These are phyloP conservation scores for Penicillium sp. DNA, from an alignment of 2,329 filamentous ascomycete species.

Conservation along the genomic window DNA sequence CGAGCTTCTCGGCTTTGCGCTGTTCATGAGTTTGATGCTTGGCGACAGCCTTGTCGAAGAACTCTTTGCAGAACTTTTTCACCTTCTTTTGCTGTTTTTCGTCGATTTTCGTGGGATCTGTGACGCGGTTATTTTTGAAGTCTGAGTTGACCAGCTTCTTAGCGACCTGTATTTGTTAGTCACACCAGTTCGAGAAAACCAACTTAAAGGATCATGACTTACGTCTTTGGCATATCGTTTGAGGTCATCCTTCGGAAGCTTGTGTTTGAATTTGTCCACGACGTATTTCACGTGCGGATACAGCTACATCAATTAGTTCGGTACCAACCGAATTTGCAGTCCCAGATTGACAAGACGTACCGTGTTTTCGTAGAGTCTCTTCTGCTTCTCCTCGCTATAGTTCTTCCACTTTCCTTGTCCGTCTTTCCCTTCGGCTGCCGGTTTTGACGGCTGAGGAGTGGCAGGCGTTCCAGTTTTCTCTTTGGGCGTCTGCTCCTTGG, in stretches of 20 bases:
- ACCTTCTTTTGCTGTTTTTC: conserved; percentile 81
- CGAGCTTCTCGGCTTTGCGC: conserved; percentile 59
- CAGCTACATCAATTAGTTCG: conserved; percentile 58
- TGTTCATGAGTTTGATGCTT: conserved; percentile 75
- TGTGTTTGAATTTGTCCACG: conserved; percentile 83
- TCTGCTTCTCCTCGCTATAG: conserved; percentile 76
- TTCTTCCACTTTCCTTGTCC: conserved; percentile 56
- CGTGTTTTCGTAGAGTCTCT: conserved; percentile 93
- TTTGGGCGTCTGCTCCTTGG: conserved; percentile 61
- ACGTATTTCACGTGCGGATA: conserved; percentile 85
- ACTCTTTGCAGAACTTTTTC: conserved; percentile 82
- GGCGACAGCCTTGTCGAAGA: conserved; percentile 80
- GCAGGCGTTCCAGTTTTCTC: conserved; percentile 62
- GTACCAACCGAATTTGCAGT: not conserved
- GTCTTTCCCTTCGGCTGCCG: conserved; percentile 55
- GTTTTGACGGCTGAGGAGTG: conserved; percentile 67
- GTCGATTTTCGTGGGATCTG: conserved; percentile 76
- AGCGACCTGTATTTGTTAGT: conserved; percentile 61
- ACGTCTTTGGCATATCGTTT: conserved; percentile 70
- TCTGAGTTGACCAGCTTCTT: conserved; percentile 93
- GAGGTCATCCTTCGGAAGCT: conserved; percentile 79
- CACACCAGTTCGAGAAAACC: conserved; percentile 40
- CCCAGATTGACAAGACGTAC: conserved; percentile 57
- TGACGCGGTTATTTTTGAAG: conserved; percentile 86
- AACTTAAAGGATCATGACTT: conserved; percentile 25